A percentile compares a stretch with the other conserved stretches of the same genome.
These are phyloP conservation scores for Colletotrichum sp. DNA, from an alignment of 2,329 filamentous ascomycete species.

Conservation along the genomic window DNA sequence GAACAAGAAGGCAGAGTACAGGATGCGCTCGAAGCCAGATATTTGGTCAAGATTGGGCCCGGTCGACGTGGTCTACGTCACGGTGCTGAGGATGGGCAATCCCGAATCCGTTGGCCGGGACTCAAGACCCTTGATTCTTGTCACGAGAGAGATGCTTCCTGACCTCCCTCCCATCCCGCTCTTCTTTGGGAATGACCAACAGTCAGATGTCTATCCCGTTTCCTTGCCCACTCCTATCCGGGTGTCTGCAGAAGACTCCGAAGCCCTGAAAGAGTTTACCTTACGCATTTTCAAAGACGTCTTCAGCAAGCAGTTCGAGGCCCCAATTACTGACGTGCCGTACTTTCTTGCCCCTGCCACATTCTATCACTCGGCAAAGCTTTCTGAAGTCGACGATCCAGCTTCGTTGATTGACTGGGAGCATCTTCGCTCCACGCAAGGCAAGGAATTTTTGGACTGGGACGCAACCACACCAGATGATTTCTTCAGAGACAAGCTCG, in stretches of 20 bases:
- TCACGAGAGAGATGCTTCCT: conserved; percentile 72
- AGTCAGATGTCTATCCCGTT: conserved; percentile 61
- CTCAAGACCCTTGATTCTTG: conserved; percentile 69
- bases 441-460: conserved; percentile 39
- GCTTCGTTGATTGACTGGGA: conserved; percentile 62
- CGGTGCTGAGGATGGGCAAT: conserved; percentile 62
- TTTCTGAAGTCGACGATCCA: conserved; percentile 22
- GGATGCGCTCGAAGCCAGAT: conserved; percentile 78
- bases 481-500: conserved; percentile 58
- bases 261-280: conserved; percentile 73
- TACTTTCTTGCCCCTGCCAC: conserved; percentile 79
- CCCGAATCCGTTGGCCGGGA: conserved; percentile 60
- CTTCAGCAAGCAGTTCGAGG: conserved; percentile 86
- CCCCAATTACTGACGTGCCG: conserved; percentile 67
- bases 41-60: conserved; percentile 65
- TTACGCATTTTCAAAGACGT: conserved; percentile 79
- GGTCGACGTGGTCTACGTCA: conserved; percentile 63
- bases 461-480: conserved; percentile 47
- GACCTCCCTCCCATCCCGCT: conserved; percentile 71
- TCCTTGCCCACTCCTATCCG: conserved; percentile 48
- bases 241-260: conserved; percentile 48
- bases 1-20: conserved; percentile 76
- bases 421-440: conserved; percentile 47
- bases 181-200: conserved; percentile 69
- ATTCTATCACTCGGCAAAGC: conserved; percentile 27